Evolutionary conservation across 2,329 filamentous ascomycete genomes (phyloP), one percentile per base, ranked within the genome.

Genomic region (Pseudocercospora eumusae): DNA sequence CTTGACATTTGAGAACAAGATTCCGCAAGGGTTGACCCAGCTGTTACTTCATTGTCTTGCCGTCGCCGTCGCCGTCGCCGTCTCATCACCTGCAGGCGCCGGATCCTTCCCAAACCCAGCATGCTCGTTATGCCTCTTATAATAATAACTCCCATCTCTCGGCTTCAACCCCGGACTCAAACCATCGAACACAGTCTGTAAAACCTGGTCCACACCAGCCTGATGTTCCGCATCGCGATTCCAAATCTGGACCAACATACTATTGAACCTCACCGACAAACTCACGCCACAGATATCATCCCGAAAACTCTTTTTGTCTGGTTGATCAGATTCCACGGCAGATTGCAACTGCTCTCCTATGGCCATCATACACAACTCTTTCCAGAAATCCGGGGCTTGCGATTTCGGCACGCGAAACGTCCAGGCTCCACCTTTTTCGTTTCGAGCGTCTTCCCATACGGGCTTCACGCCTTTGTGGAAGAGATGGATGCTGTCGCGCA

Each of bases 61-160:
- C 33, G 47, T 18, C 47, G 63, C 31, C 36, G 45, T 20, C 25
- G 13, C 18, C 13, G 56, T 49, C 15, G 28, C 23, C 25, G 44
- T 33, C 21, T 10, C 31, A 21, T 40, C 40, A 33, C 9, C 11
- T 2, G 15, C 31, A 33, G 31, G 11, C n/a, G 33, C 42, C 11
- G 55, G 7, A 40, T 33, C 28, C n/a, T 52, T 61, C 15, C 59
- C 66, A 61, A 75, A 96, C 13, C 90, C 91, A 60, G 88, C 87
- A 77, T 97, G 92, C 75, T 96, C 92, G 47, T 87, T 86, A 79
- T 98, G 93, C 76, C 88, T 90, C 81, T 96, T 97, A 76, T 85
- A 88, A 79, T 90, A 92, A 75, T 85, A 80, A 42, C 79, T 79
- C 36, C 81, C 77, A 27, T 78, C 78, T 79, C 89, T 89, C 42